Evolutionary conservation across 768 basidiomycete genomes (phyloP), one percentile per base, ranked within the genome.

Genomic region (Amanita pallidorosea): DNA sequence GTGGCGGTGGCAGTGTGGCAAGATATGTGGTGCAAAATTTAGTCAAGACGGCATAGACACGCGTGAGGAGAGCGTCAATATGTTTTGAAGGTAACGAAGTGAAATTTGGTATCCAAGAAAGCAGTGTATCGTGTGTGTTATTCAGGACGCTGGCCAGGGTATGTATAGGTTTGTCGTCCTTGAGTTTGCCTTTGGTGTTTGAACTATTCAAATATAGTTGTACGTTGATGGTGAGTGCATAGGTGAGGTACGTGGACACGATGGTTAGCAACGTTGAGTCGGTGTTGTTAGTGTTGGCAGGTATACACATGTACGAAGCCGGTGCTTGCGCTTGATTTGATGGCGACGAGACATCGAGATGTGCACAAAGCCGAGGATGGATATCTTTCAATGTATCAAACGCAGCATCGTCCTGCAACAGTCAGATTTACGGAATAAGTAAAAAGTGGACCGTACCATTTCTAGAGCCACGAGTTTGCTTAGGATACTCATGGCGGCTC

Each of bases 381-480:
- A 79, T 75, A 40, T 70, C 72, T 34, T 60, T 56, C 15, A 86
- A 64, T 2, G 76, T 59, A 18, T 60, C 58, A 8, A 74, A 53
- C 0, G 83, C 77, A 25, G 66, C 60, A 25, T 81, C 75, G 57
- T 73, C 75, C 87, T 88, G 53, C n/a, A 33, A 37, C 25, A 9
- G 15, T 34, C 23, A 43, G 29, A 37, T 53, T 23, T 50, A 50
- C n/a, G 12, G 41, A 47, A 13, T 23, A 7, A 15, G 33, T 2
- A 27, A 47, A 18, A 17, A 18, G n/a, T n/a, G 5, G 5, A 33
- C 72, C 87, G 47, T 58, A 90, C 88, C 79, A 88, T 68, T 56
- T 87, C 84, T 45, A 90, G 60, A 20, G 72, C 57, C 22, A 88
- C 69, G 2, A 90, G 63, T 61, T 88, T 88, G 7, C 77, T 83